phyloP scores from a whole-genome alignment of 2,329 filamentous ascomycete genomes.

The Colletotrichum falcatum region DNA sequence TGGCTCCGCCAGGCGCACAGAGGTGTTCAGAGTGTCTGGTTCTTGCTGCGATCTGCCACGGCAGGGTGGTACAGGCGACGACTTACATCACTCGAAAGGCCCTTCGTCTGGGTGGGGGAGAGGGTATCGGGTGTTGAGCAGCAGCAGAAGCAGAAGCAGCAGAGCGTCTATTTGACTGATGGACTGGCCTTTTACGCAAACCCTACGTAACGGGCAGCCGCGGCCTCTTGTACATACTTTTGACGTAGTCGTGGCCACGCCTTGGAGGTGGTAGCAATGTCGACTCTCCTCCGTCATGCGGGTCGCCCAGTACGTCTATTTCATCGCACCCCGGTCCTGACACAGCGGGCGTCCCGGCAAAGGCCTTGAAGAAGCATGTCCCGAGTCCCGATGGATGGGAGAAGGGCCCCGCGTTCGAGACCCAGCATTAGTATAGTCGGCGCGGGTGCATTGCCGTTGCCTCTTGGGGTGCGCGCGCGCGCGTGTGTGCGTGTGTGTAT shows the following conservation, averaged over 20 bases:
- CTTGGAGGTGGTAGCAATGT: neutral
- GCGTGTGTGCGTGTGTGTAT: neutral
- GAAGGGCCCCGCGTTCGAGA: conserved; percentile 3
- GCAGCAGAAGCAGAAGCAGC: neutral
- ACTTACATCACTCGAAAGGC: conserved; percentile 5
- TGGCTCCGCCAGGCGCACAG: neutral
- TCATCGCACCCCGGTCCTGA: neutral
- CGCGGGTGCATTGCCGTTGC: conserved; percentile 26
- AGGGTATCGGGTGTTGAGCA: neutral
- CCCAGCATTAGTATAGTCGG: conserved; percentile 2
- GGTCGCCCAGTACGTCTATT: neutral
- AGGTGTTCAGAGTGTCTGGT: neutral
- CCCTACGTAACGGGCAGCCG: neutral
- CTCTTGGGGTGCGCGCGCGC: conserved; percentile 3
- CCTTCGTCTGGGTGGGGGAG: neutral
- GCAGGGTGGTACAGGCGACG: neutral
- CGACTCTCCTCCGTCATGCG: neutral
- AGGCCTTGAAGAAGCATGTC: conserved; percentile 23
- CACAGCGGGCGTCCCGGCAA: conserved; percentile 22
- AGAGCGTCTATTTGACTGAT: neutral
- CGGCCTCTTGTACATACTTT: conserved; percentile 3
- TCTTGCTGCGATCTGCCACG: neutral
- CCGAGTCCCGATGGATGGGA: conserved; percentile 25
- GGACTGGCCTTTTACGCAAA: too few species aligned
- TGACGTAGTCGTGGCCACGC: neutral